A percentile compares a stretch with the other conserved stretches of the same genome.
These are phyloP conservation scores for Beta corolliflora DNA, from an alignment of 179 eudicot genomes.

Conservation along the genomic window DNA sequence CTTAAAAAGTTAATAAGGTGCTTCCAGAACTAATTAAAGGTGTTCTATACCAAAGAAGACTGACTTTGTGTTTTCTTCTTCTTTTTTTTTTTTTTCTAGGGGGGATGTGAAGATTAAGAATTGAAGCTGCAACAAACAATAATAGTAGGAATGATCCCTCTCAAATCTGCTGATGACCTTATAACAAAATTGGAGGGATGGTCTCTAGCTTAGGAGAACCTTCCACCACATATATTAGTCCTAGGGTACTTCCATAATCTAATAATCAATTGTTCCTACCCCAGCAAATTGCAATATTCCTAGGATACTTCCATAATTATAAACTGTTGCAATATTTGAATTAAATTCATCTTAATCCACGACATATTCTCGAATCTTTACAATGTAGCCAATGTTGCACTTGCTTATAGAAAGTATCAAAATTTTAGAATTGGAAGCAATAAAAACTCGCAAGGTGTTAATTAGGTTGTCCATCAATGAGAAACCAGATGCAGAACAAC, in stretches of 20 bases:
- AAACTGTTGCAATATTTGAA: no score
- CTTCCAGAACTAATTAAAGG: no score
- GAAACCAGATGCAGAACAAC: conserved; percentile 68
- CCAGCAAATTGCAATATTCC: background rate
- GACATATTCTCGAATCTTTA: no score
- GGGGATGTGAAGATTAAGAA: no score
- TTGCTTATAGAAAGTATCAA: conserved; percentile 59
- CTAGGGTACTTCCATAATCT: conserved; percentile 49
- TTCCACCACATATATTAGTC: conserved; percentile 75
- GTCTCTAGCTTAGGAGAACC: conserved; percentile 87
- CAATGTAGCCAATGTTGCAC: background rate
- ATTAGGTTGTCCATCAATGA: conserved; percentile 56
- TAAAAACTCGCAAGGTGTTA: conserved; percentile 87
- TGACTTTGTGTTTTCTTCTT: no score
- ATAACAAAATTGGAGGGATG: conserved; percentile 73
- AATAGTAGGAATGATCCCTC: conserved; percentile 90
- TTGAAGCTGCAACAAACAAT: conserved; percentile 44
- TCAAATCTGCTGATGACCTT: conserved; percentile 83
- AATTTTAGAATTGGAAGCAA: conserved; percentile 83
- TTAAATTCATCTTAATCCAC: no score
- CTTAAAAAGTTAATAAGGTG: no score
- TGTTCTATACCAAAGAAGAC: no score
- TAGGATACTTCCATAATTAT: background rate
- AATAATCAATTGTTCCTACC: background rate
- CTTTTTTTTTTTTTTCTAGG: no score